Conservation (phyloP, 2,329 filamentous ascomycete species). For the Didymella exigua region DNA sequence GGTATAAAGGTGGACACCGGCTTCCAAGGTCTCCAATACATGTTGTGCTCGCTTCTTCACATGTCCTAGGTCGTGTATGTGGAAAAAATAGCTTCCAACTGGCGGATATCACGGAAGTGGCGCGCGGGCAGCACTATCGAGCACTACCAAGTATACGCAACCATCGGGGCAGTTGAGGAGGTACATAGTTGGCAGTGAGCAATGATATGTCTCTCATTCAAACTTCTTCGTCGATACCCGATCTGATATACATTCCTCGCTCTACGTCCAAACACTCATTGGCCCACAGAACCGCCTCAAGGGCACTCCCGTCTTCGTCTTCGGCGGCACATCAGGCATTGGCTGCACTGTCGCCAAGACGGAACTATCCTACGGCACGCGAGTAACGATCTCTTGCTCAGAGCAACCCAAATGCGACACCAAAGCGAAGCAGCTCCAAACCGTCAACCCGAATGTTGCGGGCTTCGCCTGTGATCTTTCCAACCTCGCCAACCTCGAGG, state of each 20-base stretch:
- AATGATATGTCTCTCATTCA: background rate
- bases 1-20: background rate
- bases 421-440: conserved; percentile 55
- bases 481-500: conserved; percentile 35
- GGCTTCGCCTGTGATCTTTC: conserved; percentile 39
- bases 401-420: conserved; percentile 56
- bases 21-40: background rate
- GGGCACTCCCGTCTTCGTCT: conserved; percentile 60
- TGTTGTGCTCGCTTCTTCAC: background rate
- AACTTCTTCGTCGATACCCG: background rate
- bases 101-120: conserved; percentile 2
- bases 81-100: background rate
- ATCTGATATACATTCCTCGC: background rate
- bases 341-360: conserved; percentile 66
- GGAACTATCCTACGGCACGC: conserved; percentile 60
- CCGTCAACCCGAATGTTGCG: conserved; percentile 45
- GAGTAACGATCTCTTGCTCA: conserved; percentile 65
- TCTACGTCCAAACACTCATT: conserved; percentile 15
- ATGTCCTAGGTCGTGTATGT: background rate
- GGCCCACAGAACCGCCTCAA: conserved; percentile 56
- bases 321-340: conserved; percentile 70
- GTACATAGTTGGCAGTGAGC: background rate
- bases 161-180: background rate
- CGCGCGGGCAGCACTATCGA: background rate
- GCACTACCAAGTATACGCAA: background rate